Percentiles rank a stretch among this genome's conserved stretches.
Evolutionary conservation across 345 rosid genomes (phyloP).

Genomic region (Citrus australasica): DNA sequence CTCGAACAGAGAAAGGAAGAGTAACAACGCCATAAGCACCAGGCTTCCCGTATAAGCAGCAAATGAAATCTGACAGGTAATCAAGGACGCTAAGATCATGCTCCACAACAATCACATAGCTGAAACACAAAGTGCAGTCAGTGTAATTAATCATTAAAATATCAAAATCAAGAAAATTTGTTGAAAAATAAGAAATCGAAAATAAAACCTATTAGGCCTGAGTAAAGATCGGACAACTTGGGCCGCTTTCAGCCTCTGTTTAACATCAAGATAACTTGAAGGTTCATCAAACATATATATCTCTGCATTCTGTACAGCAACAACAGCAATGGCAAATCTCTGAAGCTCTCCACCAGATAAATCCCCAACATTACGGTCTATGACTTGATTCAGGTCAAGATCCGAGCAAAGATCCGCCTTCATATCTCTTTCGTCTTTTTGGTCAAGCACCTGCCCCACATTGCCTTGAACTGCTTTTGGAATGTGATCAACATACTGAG

Average conservation of each 20-base stretch:
- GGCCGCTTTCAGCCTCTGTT: constrained; percentile 98
- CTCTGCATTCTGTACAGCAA: constrained; percentile 95
- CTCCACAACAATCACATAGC: constrained; percentile 98
- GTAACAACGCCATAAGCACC: constrained; percentile 99
- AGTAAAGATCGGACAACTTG: constrained; percentile 88
- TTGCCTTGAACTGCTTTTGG: constrained; percentile 94
- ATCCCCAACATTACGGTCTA: constrained; percentile 87
- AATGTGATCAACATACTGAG: constrained; percentile 98
- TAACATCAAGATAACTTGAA: constrained; percentile 98
- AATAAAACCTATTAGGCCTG: constrained; percentile 73
- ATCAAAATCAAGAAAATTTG: not conserved
- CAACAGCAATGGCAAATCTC: constrained; percentile 96
- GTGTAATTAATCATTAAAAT: not conserved
- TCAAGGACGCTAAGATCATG: constrained; percentile 98
- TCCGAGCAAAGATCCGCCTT: constrained; percentile 74
- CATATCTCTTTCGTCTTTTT: constrained; percentile 79
- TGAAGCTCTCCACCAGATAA: constrained; percentile 99
- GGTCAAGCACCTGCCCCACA: constrained; percentile 92
- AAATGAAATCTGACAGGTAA: constrained; percentile 94
- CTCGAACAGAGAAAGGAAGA: constrained; percentile 95
- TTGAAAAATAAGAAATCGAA: not conserved
- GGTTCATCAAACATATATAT: constrained; percentile 99
- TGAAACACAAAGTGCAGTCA: constrained; percentile 29
- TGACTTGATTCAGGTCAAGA: constrained; percentile 90
- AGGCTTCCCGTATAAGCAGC: constrained; percentile 98